Evolutionary conservation across 2,329 filamentous ascomycete genomes (phyloP).

Genomic region (Calonectria pseudoreteaudii): DNA sequence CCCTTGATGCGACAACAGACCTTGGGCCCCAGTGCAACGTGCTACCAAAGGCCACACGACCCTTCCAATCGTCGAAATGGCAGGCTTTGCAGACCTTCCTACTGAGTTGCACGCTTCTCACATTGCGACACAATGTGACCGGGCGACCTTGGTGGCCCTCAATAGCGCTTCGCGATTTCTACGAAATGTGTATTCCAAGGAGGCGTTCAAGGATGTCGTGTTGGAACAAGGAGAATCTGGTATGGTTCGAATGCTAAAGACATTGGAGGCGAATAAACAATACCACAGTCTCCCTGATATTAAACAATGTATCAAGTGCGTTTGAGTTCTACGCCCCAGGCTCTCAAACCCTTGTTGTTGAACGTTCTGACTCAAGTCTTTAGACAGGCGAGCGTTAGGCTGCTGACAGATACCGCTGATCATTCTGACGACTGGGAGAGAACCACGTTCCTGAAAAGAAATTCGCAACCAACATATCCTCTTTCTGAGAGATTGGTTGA

Average conservation of each 20-base stretch:
- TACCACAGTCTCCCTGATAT: background rate
- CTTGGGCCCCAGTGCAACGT: background rate
- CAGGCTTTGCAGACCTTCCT: background rate
- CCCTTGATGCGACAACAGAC: background rate
- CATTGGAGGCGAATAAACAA: background rate
- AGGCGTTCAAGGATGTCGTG: background rate
- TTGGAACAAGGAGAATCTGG: background rate
- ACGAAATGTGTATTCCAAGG: background rate
- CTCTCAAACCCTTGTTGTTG: background rate
- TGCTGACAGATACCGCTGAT: background rate
- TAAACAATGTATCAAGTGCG: background rate
- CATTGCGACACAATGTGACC: background rate
- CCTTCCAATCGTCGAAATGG: background rate
- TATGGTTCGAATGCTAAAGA: background rate
- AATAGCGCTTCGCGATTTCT: background rate
- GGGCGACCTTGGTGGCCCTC: background rate
- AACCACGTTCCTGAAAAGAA: background rate
- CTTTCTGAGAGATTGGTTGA: background rate
- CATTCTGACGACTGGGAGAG: background rate
- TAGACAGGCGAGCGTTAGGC: background rate
- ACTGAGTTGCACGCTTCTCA: background rate
- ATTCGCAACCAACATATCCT: fast-evolving
- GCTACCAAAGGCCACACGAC: background rate
- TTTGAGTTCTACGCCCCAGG: background rate
- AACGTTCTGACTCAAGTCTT: background rate